Percentiles rank a stretch among this genome's conserved stretches.
These are phyloP conservation scores for Erigeron canadensis DNA, from an alignment of 129 eudicot genomes.

Conservation along the genomic window DNA sequence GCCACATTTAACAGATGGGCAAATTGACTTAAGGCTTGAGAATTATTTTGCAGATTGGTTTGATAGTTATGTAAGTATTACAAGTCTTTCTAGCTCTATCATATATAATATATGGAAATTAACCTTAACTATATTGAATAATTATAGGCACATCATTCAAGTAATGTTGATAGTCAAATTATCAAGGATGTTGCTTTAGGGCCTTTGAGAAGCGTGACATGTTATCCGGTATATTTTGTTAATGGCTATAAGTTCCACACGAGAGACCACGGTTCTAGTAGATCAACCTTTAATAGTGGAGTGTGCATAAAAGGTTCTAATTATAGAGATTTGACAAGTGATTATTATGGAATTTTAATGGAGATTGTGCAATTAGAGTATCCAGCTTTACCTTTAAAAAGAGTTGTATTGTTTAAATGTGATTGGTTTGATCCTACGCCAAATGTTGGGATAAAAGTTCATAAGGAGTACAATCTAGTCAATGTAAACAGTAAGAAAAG, in stretches of 20 bases:
- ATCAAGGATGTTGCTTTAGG: constrained; percentile 12
- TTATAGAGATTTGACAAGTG: neutral
- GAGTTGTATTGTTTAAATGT: neutral
- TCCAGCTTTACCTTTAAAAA: neutral
- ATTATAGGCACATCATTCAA: neutral
- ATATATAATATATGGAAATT: neutral
- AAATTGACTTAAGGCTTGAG: neutral
- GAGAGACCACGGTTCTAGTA: neutral
- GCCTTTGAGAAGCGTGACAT: neutral
- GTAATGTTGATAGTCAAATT: neutral
- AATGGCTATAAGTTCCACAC: constrained; percentile 1
- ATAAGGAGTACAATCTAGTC: neutral
- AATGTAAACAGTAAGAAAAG: neutral
- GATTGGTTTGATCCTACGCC: constrained; percentile 3
- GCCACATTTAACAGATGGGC: neutral
- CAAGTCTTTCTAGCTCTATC: neutral
- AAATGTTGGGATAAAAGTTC: neutral
- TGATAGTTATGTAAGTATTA: neutral
- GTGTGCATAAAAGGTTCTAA: neutral
- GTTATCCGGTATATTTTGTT: constrained; percentile 4
- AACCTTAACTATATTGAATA: neutral
- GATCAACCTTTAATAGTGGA: neutral
- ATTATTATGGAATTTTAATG: neutral
- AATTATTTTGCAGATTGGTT: neutral
- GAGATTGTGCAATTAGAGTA: neutral